Evolutionary conservation across 192 early-diverging fungal genomes (phyloP), one percentile per base, ranked within the genome.

Genomic region (Gamsiella multidivaricata): DNA sequence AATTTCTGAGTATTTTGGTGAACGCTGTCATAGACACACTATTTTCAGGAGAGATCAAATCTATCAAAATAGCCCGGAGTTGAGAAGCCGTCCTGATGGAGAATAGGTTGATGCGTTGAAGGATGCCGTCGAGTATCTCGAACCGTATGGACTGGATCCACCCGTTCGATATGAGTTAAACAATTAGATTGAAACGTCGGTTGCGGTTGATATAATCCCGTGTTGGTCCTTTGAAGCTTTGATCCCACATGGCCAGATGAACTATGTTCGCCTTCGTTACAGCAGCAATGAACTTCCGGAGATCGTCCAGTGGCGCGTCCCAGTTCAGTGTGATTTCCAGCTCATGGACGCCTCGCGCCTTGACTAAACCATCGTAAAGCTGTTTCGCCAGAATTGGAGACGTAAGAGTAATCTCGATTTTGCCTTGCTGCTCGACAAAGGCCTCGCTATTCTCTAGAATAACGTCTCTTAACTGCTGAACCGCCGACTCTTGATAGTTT

Each of bases 221-320:
- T n/a, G n/a, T 5, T n/a, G 45, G 45, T 46, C 45, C 45, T 41
- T 14, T 41, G 9, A 18, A 5, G 4, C 9, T 18, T 5, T 18
- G 45, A 12, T 5, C 17, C 4, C n/a, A 5, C n/a, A 46, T 18
- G 15, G 10, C 4, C n/a, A 46, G n/a, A n/a, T n/a, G 17, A 5
- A 46, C 5, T 10, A 46, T 46, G n/a, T 46, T 46, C 12, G 45
- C 45, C n/a, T 12, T 46, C 12, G 45, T 46, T 9, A 18, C 17
- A 5, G n/a, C 45, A 18, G 1, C 5, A 26, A 12, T 14, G 14
- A 61, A 34, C 2, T 11, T 32, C 28, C 22, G 25, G 4, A 61
- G 45, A 32, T 61, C 59, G 6, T 18, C 46, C 46, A 46, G 15
- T 2, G 25, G 32, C 11, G 46, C 59, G 49, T 61, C 45, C 59